Evolutionary conservation across 192 early-diverging fungal genomes (phyloP), one percentile per base, ranked within the genome.

Genomic region (Diversispora eburnea): DNA sequence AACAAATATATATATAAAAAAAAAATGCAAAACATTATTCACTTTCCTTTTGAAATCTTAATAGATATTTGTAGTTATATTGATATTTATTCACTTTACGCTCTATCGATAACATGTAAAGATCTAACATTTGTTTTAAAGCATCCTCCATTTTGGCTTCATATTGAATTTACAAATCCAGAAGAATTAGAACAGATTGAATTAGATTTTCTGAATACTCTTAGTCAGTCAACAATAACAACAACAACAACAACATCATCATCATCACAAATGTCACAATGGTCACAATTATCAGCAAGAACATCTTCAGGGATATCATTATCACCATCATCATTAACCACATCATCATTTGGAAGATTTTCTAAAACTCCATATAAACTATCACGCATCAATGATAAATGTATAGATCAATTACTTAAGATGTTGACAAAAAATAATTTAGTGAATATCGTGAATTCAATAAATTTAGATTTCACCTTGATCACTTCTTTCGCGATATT

Each of bases 31-130:
- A 15, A 64, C 3, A 10, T 64, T 3, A 19, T 46, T 2, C 17
- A 42, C n/a, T 64, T 64, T 46, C 62, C 62, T 8, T 64, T 45
- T 20, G 62, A 64, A 64, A 64, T 64, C 3, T 46, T 64, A 15
- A 19, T 64, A 5, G 62, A 64, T 45, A 64, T 64, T 45, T 64
- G 62, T 46, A 5, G 42, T 19, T 46, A 64, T 46, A 22, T 64
- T 45, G 62, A 64, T n/a, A n/a, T 64, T 3, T 64, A 64, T 19
- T 46, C 62, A 45, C 25, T 64, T 33, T 15, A 45, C 25, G 41
- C 62, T 9, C 46, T 64, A 47, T 13, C 62, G 8, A 42, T 43
- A 20, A 46, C 62, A n/a, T 64, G 62, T 43, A 64, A 46, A 19
- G 62, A n/a, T 10, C 19, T 64, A 7, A n/a, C 42, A 45, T 43